Percentiles rank a stretch among this genome's conserved stretches.
These are phyloP conservation scores for Ceraceosorus guamensis DNA, from an alignment of 1,284 basidiomycete species.

Conservation along the genomic window DNA sequence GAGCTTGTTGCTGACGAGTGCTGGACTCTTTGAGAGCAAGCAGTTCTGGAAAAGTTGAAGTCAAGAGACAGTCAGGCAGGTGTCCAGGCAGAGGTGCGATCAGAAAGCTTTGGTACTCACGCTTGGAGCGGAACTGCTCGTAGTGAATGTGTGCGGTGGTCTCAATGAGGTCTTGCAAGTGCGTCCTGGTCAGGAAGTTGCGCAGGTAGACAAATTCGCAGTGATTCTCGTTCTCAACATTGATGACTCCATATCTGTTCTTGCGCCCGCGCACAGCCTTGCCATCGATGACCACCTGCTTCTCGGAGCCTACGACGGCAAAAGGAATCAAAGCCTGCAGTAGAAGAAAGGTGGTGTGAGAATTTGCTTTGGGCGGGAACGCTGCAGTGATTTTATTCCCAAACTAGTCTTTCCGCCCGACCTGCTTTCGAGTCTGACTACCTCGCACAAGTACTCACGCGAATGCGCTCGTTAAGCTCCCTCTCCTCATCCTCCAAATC, in stretches of 20 bases:
- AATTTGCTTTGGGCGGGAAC: background rate
- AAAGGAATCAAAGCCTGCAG: slow-evolving; percentile 78
- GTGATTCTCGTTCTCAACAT: slow-evolving; percentile 82
- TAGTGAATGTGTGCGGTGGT: slow-evolving; percentile 98
- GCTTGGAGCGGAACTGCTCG: slow-evolving; percentile 95
- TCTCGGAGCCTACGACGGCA: slow-evolving; percentile 90
- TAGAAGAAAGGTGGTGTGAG: background rate
- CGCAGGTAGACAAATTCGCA: slow-evolving; percentile 97
- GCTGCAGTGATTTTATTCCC: background rate
- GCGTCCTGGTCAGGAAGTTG: slow-evolving; percentile 91
- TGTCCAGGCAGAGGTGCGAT: background rate
- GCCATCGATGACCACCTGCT: slow-evolving; percentile 87
- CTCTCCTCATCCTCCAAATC: slow-evolving; percentile 86
- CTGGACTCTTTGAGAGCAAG: slow-evolving; percentile 74
- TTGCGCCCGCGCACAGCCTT: slow-evolving; percentile 90
- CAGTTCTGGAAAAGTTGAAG: slow-evolving; percentile 56
- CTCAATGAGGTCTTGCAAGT: slow-evolving; percentile 96
- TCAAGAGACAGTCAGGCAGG: background rate
- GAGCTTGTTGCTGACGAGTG: slow-evolving; percentile 41
- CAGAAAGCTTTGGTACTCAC: background rate
- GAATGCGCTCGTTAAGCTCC: slow-evolving; percentile 79
- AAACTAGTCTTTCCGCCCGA: too few relatives aligned
- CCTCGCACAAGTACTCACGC: slow-evolving; percentile 41
- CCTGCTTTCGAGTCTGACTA: background rate
- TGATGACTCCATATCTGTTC: slow-evolving; percentile 96